Evolutionary conservation across 2,329 filamentous ascomycete species (phyloP).

Genomic region (Penicillium verrucosum): DNA sequence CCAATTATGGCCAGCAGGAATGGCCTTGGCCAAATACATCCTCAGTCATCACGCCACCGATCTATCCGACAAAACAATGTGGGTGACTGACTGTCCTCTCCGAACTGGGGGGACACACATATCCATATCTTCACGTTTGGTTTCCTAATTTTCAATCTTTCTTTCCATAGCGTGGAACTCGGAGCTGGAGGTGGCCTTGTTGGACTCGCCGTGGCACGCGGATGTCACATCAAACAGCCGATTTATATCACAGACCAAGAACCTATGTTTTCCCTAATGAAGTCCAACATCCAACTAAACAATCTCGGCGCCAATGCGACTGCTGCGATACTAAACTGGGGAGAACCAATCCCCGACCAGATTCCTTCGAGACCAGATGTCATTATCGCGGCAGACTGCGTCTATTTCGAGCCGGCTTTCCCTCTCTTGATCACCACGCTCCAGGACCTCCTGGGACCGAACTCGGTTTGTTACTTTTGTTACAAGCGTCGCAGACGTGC

Average conservation of each 20-base stretch:
- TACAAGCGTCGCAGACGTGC: conserved; percentile 89
- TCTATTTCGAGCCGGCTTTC: conserved; percentile 96
- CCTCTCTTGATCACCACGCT: conserved; percentile 79
- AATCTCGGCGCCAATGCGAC: conserved; percentile 60
- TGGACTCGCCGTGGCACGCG: conserved; percentile 59
- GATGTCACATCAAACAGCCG: conserved; percentile 51
- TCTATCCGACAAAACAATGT: conserved; percentile 70
- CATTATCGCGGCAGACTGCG: conserved; percentile 92
- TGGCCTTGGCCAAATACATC: conserved; percentile 83
- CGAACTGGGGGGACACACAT: not conserved
- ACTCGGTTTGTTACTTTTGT: conserved; percentile 77
- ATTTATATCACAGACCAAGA: conserved; percentile 82
- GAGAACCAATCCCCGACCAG: conserved; percentile 40
- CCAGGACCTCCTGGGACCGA: conserved; percentile 63
- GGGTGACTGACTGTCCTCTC: conserved; percentile 42
- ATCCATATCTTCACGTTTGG: not conserved
- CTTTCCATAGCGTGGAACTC: conserved; percentile 68
- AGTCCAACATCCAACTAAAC: conserved; percentile 83
- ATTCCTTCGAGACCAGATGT: conserved; percentile 62
- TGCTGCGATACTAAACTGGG: conserved; percentile 78
- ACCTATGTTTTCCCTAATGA: conserved; percentile 82
- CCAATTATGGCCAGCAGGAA: conserved; percentile 89
- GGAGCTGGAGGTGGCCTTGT: conserved; percentile 90
- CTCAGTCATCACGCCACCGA: conserved; percentile 66
- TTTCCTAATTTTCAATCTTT: not conserved